Evolutionary conservation across 768 basidiomycete genomes (phyloP).

Genomic region (Auricularia sp.): DNA sequence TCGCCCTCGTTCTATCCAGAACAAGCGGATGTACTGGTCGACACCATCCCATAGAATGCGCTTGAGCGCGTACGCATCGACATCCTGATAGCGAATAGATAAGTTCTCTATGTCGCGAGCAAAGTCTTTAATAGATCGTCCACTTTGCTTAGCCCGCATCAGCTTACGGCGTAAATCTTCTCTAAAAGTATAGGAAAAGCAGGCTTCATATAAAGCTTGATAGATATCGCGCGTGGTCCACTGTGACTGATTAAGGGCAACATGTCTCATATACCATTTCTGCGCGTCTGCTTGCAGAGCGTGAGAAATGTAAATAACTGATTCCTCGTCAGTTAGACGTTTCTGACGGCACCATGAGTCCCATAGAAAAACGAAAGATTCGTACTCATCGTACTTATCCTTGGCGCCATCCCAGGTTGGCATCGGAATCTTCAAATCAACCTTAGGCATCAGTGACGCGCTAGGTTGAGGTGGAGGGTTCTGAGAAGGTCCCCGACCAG

Average conservation of each 20-base stretch:
- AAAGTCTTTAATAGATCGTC: background rate
- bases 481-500: too few species aligned
- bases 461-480: too few species aligned
- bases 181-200: background rate
- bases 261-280: background rate
- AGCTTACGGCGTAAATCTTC: background rate
- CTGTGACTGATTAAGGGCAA: background rate
- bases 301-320: background rate
- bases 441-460: too few species aligned
- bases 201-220: background rate
- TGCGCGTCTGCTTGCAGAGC: background rate
- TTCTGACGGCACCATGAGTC: background rate
- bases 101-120: background rate
- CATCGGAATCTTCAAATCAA: too few species aligned
- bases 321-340: background rate
- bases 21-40: too few species aligned
- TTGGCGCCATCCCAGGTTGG: too few species aligned
- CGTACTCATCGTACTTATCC: background rate
- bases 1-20: background rate
- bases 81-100: background rate
- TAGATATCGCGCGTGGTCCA: background rate
- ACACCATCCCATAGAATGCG: background rate
- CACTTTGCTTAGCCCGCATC: background rate
- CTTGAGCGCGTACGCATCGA: background rate
- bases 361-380: background rate